Evolutionary conservation across 73 alveolate genomes (phyloP).

Genomic region (Paramecium tetraurelia): DNA sequence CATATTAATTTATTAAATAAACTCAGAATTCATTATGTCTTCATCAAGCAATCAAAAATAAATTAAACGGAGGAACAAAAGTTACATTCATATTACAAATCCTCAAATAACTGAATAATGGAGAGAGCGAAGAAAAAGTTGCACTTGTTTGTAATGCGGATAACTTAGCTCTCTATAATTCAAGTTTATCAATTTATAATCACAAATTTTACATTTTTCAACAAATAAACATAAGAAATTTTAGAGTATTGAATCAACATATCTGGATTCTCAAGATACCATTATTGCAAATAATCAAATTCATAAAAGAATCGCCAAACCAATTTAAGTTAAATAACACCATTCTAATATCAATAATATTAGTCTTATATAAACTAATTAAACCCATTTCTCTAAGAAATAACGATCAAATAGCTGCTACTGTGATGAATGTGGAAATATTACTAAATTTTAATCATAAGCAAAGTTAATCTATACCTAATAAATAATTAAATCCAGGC

Average conservation of each 20-base stretch:
- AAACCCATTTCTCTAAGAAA: background rate
- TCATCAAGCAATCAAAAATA: background rate
- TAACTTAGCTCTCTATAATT: background rate
- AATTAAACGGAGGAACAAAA: background rate
- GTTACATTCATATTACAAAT: background rate
- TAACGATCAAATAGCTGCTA: background rate
- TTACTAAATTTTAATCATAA: background rate
- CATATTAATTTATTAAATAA: background rate
- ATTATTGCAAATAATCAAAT: background rate
- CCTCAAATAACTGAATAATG: background rate
- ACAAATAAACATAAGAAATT: background rate
- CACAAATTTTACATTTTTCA: background rate
- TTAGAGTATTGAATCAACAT: background rate
- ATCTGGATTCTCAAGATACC: background rate
- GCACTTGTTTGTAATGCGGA: constrained; percentile 8
- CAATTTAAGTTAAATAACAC: background rate
- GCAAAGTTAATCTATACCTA: background rate
- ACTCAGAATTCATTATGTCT: background rate
- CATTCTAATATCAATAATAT: background rate
- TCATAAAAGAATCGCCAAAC: background rate
- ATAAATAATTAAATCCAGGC: background rate
- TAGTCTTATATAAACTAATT: background rate
- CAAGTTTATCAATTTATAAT: background rate
- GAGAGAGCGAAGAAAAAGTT: constrained; percentile 28
- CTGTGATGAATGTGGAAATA: background rate